Evolutionary conservation across 139 green algal genomes (phyloP).

Genomic region (Coccomyxa sp.): DNA sequence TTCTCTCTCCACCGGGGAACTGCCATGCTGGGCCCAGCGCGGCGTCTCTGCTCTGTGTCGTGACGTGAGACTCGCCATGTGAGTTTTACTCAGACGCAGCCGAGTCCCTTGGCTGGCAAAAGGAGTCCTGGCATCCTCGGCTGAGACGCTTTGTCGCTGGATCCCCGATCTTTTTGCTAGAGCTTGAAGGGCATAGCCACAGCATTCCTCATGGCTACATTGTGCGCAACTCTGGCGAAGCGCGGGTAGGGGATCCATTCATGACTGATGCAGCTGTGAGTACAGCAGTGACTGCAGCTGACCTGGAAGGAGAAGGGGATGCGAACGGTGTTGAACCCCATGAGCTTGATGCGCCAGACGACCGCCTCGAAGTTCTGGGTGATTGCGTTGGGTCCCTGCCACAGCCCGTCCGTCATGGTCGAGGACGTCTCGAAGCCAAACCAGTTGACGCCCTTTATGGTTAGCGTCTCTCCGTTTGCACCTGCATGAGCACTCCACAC

Average conservation of each 20-base stretch:
- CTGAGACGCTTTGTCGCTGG: neutral
- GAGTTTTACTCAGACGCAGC: too few relatives aligned
- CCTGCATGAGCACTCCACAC: neutral
- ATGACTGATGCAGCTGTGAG: neutral
- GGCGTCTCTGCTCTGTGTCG: neutral
- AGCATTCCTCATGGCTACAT: neutral
- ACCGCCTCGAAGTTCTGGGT: conserved; percentile 31
- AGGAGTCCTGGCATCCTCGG: neutral
- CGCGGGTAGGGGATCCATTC: neutral
- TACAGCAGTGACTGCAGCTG: neutral
- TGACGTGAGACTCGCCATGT: neutral
- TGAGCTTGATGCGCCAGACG: conserved; percentile 41
- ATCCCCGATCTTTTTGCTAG: neutral
- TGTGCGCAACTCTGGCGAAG: neutral
- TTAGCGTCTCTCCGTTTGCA: neutral
- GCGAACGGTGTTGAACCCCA: conserved; percentile 39
- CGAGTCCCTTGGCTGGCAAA: neutral
- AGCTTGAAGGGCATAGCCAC: neutral
- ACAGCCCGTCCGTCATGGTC: conserved; percentile 21
- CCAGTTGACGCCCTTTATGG: neutral
- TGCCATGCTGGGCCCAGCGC: neutral
- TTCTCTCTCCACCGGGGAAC: neutral
- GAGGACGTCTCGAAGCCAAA: conserved; percentile 3
- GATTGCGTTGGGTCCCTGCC: conserved; percentile 12
- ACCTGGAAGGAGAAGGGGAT: conserved; percentile 1